Evolutionary conservation across 2,329 filamentous ascomycete species (phyloP).

Genomic region (Colletotrichum sp.): DNA sequence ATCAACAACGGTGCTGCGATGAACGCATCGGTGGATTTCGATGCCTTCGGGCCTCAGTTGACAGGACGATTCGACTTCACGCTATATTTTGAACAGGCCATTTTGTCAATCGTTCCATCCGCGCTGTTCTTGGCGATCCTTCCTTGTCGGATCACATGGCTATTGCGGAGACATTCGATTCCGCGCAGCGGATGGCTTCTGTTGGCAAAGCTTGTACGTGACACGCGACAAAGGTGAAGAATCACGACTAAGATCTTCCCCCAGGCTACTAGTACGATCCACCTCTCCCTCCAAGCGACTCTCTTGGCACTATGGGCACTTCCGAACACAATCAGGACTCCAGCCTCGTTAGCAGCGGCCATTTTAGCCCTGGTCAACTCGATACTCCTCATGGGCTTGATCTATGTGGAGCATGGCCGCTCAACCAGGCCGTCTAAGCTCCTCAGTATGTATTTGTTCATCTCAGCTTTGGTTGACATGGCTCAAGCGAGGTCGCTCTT

Average conservation of each 20-base stretch:
- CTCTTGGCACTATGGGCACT: slow-evolving; percentile 6
- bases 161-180: slow-evolving; percentile 3
- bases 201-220: slow-evolving; percentile 25
- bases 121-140: not conserved
- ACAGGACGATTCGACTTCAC: slow-evolving; percentile 24
- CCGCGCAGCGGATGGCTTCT: slow-evolving; percentile 9
- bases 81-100: slow-evolving; percentile 22
- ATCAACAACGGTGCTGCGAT: not conserved
- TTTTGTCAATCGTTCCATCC: slow-evolving; percentile 19
- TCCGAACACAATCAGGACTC: not conserved
- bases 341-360: slow-evolving; percentile 29
- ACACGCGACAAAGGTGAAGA: not conserved
- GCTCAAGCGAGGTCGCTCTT: slow-evolving; percentile 35
- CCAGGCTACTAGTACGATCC: not conserved
- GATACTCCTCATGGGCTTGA: slow-evolving; percentile 29
- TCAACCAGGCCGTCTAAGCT: slow-evolving; percentile 34
- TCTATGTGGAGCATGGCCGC: slow-evolving; percentile 37
- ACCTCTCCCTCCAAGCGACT: not conserved
- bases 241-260: not conserved
- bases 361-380: slow-evolving; percentile 31
- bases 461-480: slow-evolving; percentile 35
- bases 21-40: not conserved
- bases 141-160: not conserved
- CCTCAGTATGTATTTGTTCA: slow-evolving; percentile 32
- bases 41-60: slow-evolving; percentile 2